Evolutionary conservation across 768 basidiomycete genomes (phyloP).

Genomic region (Suillus luteus): DNA sequence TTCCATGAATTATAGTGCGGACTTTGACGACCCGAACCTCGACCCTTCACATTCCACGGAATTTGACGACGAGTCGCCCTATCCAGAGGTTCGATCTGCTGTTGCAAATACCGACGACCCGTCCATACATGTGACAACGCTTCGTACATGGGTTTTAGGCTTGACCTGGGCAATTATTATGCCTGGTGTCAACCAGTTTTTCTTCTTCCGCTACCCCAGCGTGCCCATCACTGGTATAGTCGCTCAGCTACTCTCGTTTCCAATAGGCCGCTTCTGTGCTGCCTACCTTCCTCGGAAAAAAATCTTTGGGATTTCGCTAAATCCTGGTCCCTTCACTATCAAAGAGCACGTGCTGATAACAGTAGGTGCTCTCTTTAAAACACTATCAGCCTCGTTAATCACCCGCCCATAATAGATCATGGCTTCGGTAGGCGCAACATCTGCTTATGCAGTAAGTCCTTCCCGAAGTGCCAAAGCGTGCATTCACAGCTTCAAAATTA

Average conservation of each 20-base stretch:
- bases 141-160: conserved; percentile 76
- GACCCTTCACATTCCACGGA: conserved; percentile 17
- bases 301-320: conserved; percentile 62
- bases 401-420: conserved; percentile 36
- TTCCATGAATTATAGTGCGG: conserved; percentile 14
- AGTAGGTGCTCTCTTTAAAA: conserved; percentile 38
- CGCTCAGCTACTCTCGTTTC: conserved; percentile 72
- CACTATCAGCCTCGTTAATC: conserved; percentile 34
- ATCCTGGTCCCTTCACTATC: conserved; percentile 76
- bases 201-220: conserved; percentile 74
- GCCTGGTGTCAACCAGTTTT: conserved; percentile 71
- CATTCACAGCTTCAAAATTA: conserved; percentile 17
- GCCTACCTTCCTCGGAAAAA: conserved; percentile 52
- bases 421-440: conserved; percentile 60
- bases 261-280: conserved; percentile 62
- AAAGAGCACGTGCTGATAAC: conserved; percentile 76
- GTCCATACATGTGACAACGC: conserved; percentile 57
- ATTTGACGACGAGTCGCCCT: conserved; percentile 65
- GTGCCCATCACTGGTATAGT: conserved; percentile 65
- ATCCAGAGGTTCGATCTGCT: conserved; percentile 71
- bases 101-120: conserved; percentile 75
- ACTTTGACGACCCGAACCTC: conserved; percentile 31
- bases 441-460: conserved; percentile 58
- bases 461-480: conserved; percentile 16
- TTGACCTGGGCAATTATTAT: conserved; percentile 66